These are phyloP conservation scores for Hypholoma sublateritium DNA, from an alignment of 768 basidiomycete species.

Conservation along the genomic window DNA sequence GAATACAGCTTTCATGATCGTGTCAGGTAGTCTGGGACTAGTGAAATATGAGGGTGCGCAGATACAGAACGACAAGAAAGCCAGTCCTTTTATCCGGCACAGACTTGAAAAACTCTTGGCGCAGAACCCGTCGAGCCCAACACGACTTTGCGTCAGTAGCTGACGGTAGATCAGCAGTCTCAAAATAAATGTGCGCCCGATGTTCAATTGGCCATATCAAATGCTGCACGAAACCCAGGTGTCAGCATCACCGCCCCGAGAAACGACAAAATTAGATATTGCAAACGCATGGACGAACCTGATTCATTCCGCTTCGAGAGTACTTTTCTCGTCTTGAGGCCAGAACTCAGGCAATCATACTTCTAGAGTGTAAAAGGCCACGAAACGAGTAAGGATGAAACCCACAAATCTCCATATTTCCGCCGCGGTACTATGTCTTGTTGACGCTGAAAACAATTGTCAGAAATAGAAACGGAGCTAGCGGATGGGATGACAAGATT, in stretches of 20 bases:
- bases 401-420: too few species aligned
- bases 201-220: not conserved
- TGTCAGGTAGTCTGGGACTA: not conserved
- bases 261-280: not conserved
- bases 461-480: not conserved
- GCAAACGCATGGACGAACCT: not conserved
- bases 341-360: too few species aligned
- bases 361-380: too few species aligned
- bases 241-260: not conserved
- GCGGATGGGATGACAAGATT: constrained; percentile 22
- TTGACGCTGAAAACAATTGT: not conserved
- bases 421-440: not conserved
- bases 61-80: not conserved
- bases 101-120: not conserved
- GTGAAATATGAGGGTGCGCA: not conserved
- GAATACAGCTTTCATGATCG: constrained; percentile 29
- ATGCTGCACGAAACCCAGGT: not conserved
- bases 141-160: not conserved
- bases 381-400: too few species aligned
- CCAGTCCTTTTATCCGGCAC: not conserved
- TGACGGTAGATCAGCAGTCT: not conserved
- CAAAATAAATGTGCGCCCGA: not conserved
- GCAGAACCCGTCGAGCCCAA: too few species aligned
- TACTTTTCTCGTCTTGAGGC: too few species aligned
- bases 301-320: not conserved